These are phyloP conservation scores for Blastocystis sp. DNA, from an alignment of 352 stramenopile genomes.

Conservation along the genomic window DNA sequence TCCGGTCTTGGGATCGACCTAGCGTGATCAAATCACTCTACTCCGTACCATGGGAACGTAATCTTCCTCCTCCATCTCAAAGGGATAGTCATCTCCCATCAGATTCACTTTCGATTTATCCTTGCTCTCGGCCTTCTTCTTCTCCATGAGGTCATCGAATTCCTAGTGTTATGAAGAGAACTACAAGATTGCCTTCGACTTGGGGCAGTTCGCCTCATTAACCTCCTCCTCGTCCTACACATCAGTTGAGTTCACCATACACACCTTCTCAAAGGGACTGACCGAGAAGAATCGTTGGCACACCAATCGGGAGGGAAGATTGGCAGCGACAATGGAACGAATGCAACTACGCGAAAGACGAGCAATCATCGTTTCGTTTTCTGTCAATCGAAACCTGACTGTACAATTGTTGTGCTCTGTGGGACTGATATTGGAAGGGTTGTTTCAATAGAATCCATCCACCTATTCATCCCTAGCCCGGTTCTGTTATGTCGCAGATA, in stretches of 20 bases:
- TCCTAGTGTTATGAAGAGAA: background rate
- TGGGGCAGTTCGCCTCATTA: background rate
- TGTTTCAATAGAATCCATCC: too few species aligned
- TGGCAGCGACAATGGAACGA: background rate
- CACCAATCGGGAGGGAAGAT: too few species aligned
- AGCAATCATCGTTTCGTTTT: too few species aligned
- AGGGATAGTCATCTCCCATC: background rate
- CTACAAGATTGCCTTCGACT: background rate
- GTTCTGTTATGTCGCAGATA: too few species aligned
- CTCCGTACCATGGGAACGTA: background rate
- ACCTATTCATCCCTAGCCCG: too few species aligned
- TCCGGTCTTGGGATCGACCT: constrained; percentile 27
- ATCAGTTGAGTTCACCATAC: background rate
- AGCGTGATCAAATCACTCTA: background rate
- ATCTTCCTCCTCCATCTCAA: constrained; percentile 7
- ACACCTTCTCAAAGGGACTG: background rate
- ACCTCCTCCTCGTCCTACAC: background rate
- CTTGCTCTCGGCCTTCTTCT: background rate
- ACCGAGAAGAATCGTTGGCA: background rate
- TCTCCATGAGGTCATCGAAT: constrained; percentile 30
- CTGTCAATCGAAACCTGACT: too few species aligned
- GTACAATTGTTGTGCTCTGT: too few species aligned
- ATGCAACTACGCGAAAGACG: background rate
- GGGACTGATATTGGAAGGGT: too few species aligned
- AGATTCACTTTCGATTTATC: background rate